Conservation (phyloP, 2,329 filamentous ascomycete genomes). For the Ophiocordyceps camponoti-floridani region DNA sequence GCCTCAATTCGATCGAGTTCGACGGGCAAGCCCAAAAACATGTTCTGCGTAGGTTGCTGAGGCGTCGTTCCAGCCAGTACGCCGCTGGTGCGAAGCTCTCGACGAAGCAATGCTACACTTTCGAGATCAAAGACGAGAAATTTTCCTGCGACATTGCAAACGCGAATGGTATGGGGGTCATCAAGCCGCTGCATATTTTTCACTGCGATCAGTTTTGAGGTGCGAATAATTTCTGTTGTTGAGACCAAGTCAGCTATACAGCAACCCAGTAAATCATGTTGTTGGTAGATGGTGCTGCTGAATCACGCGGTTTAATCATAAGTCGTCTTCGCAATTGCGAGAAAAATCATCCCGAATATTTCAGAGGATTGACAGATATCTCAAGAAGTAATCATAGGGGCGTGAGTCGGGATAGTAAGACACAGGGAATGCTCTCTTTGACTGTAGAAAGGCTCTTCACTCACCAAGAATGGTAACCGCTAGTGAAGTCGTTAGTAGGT, state of each 20-base stretch:
- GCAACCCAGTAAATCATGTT: not conserved
- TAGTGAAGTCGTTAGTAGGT: too few species aligned
- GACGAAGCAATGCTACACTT: not conserved
- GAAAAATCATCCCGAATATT: not conserved
- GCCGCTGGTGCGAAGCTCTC: not conserved
- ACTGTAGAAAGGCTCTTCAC: too few species aligned
- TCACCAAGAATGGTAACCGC: too few species aligned
- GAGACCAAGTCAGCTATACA: not conserved
- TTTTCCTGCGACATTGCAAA: not conserved
- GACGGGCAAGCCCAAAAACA: not conserved
- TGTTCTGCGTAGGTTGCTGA: not conserved
- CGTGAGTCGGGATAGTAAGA: too few species aligned
- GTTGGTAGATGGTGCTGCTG: not conserved
- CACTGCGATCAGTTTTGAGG: not conserved
- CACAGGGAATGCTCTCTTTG: too few species aligned
- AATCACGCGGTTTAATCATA: not conserved
- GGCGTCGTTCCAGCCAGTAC: not conserved
- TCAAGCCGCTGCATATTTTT: not conserved
- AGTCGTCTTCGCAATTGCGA: not conserved
- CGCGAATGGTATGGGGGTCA: not conserved
- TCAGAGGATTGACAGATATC: not conserved
- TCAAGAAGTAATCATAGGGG: not conserved
- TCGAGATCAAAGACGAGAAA: not conserved
- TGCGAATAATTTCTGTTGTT: not conserved
- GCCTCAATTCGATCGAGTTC: not conserved